Base-by-base conservation (phyloP, 2,329 filamentous ascomycete species). In the Botrytis fragariae region DNA sequence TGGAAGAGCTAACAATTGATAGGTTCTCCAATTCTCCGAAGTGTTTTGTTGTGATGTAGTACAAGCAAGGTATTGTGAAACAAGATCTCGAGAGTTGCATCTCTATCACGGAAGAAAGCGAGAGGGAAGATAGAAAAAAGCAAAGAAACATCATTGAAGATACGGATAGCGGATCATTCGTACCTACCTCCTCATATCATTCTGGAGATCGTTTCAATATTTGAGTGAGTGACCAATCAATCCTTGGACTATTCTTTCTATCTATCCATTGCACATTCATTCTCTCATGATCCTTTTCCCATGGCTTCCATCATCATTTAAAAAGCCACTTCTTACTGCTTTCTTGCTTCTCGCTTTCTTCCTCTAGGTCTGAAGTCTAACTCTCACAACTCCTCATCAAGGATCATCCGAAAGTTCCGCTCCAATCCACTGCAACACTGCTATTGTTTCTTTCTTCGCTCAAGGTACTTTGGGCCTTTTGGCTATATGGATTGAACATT, bases 31-130 rank as follows among this genome's bases (percentile, higher is more conserved):
- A 71, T 71, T 71, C 44, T 65, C 70, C 60, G 70, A 48, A 37
- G 51, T 64, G 42, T 54, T 45, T 54, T 71, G 37, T 64, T 59
- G n/a, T 67, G 60, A 59, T 54, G 61, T 59, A 29, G 61, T 32
- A 67, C 61, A 59, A 16, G 29, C 70, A 59, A 72, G 70, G 70
- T 44, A 59, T 72, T 54, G 70, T 72, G 70, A 67, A 67, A 72
- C 70, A 42, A 39, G 29, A 64, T 72, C 70, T 65, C 29, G 63
- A 72, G 63, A 67, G 39, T 29, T 37, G 60, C 45, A 59, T 59
- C 48, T 57, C 35, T 48, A 22, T n/a, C 44, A 10, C 64, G 22
- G 44, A 45, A 42, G 64, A 37, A 25, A 7, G 45, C n/a, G 42
- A 42, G 42, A 20, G 42, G 6, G 62, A 29, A 45, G 10, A 16